These are phyloP conservation scores for Angomonas ambiguus DNA, from an alignment of 208 protist species.

Conservation along the genomic window DNA sequence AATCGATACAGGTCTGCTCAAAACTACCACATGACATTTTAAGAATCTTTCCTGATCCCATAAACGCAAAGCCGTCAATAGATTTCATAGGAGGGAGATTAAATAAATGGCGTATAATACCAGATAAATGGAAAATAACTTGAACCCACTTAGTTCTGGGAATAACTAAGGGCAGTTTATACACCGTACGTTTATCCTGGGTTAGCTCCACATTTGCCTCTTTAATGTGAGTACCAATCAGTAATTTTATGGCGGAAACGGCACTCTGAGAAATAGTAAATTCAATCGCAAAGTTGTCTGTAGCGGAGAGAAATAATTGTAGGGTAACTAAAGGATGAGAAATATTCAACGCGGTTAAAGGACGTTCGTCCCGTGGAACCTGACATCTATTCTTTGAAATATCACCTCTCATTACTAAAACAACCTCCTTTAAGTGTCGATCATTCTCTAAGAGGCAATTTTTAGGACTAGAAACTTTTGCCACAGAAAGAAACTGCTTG, in stretches of 20 bases:
- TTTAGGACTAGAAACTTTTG: slow-evolving; percentile 48
- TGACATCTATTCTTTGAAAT: slow-evolving; percentile 38
- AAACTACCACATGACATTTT: slow-evolving; percentile 47
- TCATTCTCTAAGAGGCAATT: slow-evolving; percentile 61
- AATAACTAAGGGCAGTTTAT: slow-evolving; percentile 68
- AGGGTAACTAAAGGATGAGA: slow-evolving; percentile 42
- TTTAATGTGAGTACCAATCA: slow-evolving; percentile 62
- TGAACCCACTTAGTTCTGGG: slow-evolving; percentile 82
- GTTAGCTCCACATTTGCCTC: slow-evolving; percentile 29
- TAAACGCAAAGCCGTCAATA: slow-evolving; percentile 61
- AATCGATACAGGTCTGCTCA: slow-evolving; percentile 67
- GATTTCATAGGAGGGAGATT: slow-evolving; percentile 44
- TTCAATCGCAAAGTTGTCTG: slow-evolving; percentile 68
- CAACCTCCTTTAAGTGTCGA: slow-evolving; percentile 23
- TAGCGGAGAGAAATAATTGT: slow-evolving; percentile 43
- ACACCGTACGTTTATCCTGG: slow-evolving; percentile 31
- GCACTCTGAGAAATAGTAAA: slow-evolving; percentile 38
- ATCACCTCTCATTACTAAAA: slow-evolving; percentile 56
- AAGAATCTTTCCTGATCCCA: slow-evolving; percentile 40
- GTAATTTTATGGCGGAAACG: slow-evolving; percentile 48
- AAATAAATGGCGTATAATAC: slow-evolving; percentile 64
- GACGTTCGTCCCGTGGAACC: slow-evolving; percentile 59
- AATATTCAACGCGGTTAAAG: slow-evolving; percentile 39
- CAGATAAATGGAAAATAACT: slow-evolving; percentile 72
- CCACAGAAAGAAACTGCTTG: slow-evolving; percentile 26